Conservation (phyloP, 768 basidiomycete species). For the Arthromyces matolae region DNA sequence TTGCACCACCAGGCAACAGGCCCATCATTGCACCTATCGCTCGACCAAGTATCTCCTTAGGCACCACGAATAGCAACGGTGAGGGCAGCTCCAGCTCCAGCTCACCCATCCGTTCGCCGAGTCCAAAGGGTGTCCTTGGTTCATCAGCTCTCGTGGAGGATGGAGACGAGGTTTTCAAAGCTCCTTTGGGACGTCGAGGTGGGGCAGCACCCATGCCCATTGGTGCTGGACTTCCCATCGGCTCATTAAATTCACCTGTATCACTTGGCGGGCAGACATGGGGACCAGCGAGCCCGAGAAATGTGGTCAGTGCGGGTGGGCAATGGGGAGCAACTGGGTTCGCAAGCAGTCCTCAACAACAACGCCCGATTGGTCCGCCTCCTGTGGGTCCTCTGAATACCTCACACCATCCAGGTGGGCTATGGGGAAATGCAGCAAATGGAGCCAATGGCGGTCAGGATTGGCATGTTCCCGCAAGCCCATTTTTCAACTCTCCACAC, state of each 20-base stretch:
- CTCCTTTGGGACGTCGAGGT: constrained; percentile 42
- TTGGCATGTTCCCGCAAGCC: constrained; percentile 45
- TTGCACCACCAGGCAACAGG: constrained; percentile 45
- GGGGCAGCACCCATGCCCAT: constrained; percentile 28
- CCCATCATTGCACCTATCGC: constrained; percentile 58
- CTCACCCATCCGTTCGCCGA: constrained; percentile 49
- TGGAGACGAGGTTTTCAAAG: constrained; percentile 71
- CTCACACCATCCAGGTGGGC: constrained; percentile 23
- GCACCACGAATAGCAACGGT: constrained; percentile 30
- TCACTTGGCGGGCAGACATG: constrained; percentile 37
- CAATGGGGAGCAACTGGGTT: constrained; percentile 35
- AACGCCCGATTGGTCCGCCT: constrained; percentile 28
- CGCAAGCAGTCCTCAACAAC: constrained; percentile 22
- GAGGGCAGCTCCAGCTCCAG: constrained; percentile 62
- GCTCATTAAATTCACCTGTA: constrained; percentile 14
- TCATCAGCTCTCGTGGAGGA: constrained; percentile 77
- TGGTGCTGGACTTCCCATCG: constrained; percentile 21
- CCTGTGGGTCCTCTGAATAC: constrained; percentile 22
- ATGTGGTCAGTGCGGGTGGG: constrained; percentile 30
- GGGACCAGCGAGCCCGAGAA: constrained; percentile 46
- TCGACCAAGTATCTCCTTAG: constrained; percentile 41
- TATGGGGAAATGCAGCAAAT: constrained; percentile 39
- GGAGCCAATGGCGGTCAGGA: constrained; percentile 27
- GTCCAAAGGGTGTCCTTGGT: constrained; percentile 66
- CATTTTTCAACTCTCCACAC: constrained; percentile 35